Conservation (phyloP, 176 grass and related monocot species). For the Bonia amplexicaulis region DNA sequence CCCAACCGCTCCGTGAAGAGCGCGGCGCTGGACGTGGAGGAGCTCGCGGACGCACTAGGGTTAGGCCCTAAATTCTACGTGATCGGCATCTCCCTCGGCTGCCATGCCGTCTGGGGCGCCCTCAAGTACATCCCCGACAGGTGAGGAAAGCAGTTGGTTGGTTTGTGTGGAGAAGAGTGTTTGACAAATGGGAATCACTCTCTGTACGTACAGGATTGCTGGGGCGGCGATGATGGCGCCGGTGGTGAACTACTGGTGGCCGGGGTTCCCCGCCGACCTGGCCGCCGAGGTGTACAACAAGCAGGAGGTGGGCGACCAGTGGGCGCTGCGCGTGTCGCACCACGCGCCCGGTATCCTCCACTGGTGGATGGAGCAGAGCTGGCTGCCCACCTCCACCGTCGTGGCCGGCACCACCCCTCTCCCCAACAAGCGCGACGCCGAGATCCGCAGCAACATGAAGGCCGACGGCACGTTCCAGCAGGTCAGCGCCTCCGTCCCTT, state of each 20-base stretch:
- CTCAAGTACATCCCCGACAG: slow-evolving; percentile 68
- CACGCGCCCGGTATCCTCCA: slow-evolving; percentile 61
- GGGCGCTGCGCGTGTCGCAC: slow-evolving; percentile 62
- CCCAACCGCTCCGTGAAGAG: slow-evolving; percentile 54
- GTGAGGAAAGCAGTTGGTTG: background rate
- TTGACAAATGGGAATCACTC: background rate
- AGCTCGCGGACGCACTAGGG: slow-evolving; percentile 52
- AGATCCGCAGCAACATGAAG: slow-evolving; percentile 5
- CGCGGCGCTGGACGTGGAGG: slow-evolving; percentile 52
- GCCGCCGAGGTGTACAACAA: slow-evolving; percentile 39
- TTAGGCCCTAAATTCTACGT: slow-evolving; percentile 61
- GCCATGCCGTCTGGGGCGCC: slow-evolving; percentile 74
- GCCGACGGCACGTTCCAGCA: slow-evolving; percentile 33
- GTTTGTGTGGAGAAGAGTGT: background rate
- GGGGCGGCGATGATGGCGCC: slow-evolving; percentile 54
- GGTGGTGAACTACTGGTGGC: slow-evolving; percentile 68
- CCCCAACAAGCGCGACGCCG: slow-evolving; percentile 53
- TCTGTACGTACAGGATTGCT: slow-evolving; percentile 40
- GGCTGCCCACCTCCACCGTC: slow-evolving; percentile 69
- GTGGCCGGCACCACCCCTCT: slow-evolving; percentile 45
- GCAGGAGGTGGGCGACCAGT: slow-evolving; percentile 60
- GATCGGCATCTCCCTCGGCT: slow-evolving; percentile 57
- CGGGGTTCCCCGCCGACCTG: slow-evolving; percentile 51
- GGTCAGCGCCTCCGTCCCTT: background rate
- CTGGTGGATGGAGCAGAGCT: slow-evolving; percentile 86